These are phyloP conservation scores for Brasilioporus rufonigricans DNA, from an alignment of 768 basidiomycete genomes.

Conservation along the genomic window DNA sequence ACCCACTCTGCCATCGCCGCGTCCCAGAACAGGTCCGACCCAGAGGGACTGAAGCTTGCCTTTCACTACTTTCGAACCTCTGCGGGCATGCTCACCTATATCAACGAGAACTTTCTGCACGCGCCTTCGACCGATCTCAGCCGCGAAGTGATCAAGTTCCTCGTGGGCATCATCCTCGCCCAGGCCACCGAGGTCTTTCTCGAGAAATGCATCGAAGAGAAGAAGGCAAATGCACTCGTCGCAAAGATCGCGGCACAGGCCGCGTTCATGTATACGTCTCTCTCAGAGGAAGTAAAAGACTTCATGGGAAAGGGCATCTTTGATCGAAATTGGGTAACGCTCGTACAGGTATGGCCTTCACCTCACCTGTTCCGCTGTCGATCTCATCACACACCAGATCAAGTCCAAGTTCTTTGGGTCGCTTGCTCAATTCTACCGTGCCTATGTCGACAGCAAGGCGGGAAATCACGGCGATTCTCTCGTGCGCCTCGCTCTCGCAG, in stretches of 20 bases:
- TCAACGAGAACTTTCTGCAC: conserved; percentile 99
- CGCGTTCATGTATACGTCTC: conserved; percentile 72
- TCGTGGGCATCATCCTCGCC: conserved; percentile 82
- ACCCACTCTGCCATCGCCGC: conserved; percentile 92
- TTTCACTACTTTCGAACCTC: conserved; percentile 89
- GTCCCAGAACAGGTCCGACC: conserved; percentile 80
- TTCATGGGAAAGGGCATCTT: conserved; percentile 96
- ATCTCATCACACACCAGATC: conserved; percentile 47
- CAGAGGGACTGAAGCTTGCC: conserved; percentile 89
- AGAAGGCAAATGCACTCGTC: conserved; percentile 76
- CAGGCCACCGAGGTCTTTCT: conserved; percentile 97
- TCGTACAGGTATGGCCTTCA: conserved; percentile 63
- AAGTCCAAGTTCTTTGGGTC: conserved; percentile 91
- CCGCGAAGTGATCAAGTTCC: conserved; percentile 91
- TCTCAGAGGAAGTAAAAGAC: conserved; percentile 93
- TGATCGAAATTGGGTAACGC: conserved; percentile 88
- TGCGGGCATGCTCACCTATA: conserved; percentile 96
- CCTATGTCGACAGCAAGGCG: conserved; percentile 69
- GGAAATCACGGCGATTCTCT: conserved; percentile 87
- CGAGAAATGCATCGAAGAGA: conserved; percentile 92
- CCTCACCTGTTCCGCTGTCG: background rate
- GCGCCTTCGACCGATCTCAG: conserved; percentile 95
- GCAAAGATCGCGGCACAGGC: conserved; percentile 84
- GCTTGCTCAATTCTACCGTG: conserved; percentile 83
- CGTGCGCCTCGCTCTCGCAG: conserved; percentile 73